Evolutionary conservation across 495 filamentous ascomycete genomes (phyloP), one percentile per base, ranked within the genome.

Genomic region (Podospora appendiculata): DNA sequence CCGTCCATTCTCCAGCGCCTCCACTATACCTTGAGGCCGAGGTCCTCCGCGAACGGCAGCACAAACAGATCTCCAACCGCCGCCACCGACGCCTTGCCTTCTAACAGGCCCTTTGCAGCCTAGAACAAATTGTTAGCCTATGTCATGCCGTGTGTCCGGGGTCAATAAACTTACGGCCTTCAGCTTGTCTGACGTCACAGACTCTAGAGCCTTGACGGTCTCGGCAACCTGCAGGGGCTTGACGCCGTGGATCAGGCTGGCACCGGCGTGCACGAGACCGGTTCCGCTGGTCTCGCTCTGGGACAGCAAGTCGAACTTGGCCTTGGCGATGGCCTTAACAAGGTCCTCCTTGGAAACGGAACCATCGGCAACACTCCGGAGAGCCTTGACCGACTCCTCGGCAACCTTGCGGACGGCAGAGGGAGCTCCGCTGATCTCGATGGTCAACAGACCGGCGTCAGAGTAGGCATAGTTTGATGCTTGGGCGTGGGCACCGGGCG

Each of bases 301-400:
- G 65, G 95, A 90, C 41, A 97, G 77, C 44, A 90, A 88, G 64
- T 85, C 82, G 77, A 96, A 99, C 74, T 96, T 97, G 56, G 94
- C 92, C 61, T 87, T 79, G 17, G 93, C 90, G 62, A 86, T 79
- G 41, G 93, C 93, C 79, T 96, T 97, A 68, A 86, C 82, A 66
- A 97, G 74, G 38, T 90, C 85, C 68, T 99, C 94, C 58, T 85
- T 82, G 64, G 79, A 76, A 52, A 94, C 76, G 54, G 84, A 73
- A 50, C 89, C 88, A 47, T 79, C 80, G 9, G 86, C 83, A 50
- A 92, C 77, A 65, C 77, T 80, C 80, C 92, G 89, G 50, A 99
- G 74, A 19, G 81, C 79, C 64, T 91, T 88, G 54, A 93, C 86
- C 18, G 87, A 81, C 53, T 82, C 78, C 54, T 75, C 76, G 13